Evolutionary conservation across 768 basidiomycete species (phyloP).

Genomic region (Pleurotus eryngii): DNA sequence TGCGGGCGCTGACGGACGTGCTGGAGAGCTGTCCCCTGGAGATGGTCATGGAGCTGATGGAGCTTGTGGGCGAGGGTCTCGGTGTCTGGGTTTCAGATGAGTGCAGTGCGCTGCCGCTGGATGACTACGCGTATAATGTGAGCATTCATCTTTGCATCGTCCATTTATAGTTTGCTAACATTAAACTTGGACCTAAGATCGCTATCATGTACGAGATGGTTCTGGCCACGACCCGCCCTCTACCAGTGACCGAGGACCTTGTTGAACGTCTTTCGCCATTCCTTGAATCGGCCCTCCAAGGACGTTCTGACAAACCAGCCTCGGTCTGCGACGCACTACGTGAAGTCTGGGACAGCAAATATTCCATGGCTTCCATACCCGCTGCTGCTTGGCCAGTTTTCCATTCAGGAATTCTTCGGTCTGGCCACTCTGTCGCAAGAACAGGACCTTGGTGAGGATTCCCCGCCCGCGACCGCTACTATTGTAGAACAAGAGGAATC

Average conservation of each 20-base stretch:
- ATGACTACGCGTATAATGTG: slow-evolving; percentile 61
- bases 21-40: slow-evolving; percentile 56
- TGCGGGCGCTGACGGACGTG: slow-evolving; percentile 48
- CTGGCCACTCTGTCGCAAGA: slow-evolving; percentile 8
- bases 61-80: slow-evolving; percentile 51
- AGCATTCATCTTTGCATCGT: slow-evolving; percentile 17
- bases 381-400: slow-evolving; percentile 50
- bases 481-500: not conserved
- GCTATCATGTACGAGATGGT: slow-evolving; percentile 62
- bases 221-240: slow-evolving; percentile 46
- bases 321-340: slow-evolving; percentile 49
- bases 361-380: slow-evolving; percentile 37
- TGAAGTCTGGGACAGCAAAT: slow-evolving; percentile 60
- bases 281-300: slow-evolving; percentile 55
- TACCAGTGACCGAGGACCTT: slow-evolving; percentile 36
- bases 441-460: slow-evolving; percentile 12
- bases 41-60: slow-evolving; percentile 42
- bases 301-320: slow-evolving; percentile 43
- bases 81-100: slow-evolving; percentile 66
- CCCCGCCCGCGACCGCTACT: slow-evolving; percentile 19
- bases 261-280: slow-evolving; percentile 48
- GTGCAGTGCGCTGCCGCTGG: slow-evolving; percentile 39
- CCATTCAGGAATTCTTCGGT: slow-evolving; percentile 28
- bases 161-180: not conserved
- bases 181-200: slow-evolving; percentile 37